These are phyloP conservation scores for Talaromyces nanjingensis DNA, from an alignment of 495 filamentous ascomycete species.

Conservation along the genomic window DNA sequence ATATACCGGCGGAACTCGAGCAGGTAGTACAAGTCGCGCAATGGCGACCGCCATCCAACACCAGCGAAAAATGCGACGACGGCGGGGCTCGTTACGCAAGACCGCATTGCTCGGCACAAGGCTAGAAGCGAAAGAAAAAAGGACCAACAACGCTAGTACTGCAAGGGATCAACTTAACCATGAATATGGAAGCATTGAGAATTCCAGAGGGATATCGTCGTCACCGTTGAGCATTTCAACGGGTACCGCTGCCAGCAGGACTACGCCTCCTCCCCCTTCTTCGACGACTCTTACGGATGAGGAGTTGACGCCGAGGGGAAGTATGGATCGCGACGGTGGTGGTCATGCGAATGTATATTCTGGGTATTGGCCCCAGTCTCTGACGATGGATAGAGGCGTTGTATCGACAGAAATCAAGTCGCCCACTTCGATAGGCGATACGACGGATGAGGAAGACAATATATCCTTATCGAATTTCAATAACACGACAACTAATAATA, in stretches of 20 bases:
- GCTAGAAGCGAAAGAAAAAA: constrained; percentile 42
- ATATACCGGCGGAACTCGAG: constrained; percentile 19
- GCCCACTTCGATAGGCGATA: constrained; percentile 33
- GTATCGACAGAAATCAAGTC: constrained; percentile 5
- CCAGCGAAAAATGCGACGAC: constrained; percentile 60
- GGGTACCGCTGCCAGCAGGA: neutral
- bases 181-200: neutral
- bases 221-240: neutral
- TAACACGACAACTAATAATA: constrained; percentile 12
- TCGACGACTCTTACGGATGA: constrained; percentile 6
- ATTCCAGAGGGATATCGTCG: neutral
- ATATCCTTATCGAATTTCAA: constrained; percentile 47
- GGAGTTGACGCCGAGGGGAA: constrained; percentile 14
- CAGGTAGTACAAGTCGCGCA: constrained; percentile 35
- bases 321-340: constrained; percentile 15
- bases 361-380: neutral
- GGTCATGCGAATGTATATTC: neutral
- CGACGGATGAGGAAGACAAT: constrained; percentile 75
- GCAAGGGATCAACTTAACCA: neutral
- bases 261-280: neutral
- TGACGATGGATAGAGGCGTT: neutral
- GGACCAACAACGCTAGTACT: constrained; percentile 12
- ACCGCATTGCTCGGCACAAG: constrained; percentile 70
- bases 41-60: constrained; percentile 52
- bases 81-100: constrained; percentile 73